Evolutionary conservation across 2,329 filamentous ascomycete genomes (phyloP).

Genomic region (Paramyrothecium sp.): DNA sequence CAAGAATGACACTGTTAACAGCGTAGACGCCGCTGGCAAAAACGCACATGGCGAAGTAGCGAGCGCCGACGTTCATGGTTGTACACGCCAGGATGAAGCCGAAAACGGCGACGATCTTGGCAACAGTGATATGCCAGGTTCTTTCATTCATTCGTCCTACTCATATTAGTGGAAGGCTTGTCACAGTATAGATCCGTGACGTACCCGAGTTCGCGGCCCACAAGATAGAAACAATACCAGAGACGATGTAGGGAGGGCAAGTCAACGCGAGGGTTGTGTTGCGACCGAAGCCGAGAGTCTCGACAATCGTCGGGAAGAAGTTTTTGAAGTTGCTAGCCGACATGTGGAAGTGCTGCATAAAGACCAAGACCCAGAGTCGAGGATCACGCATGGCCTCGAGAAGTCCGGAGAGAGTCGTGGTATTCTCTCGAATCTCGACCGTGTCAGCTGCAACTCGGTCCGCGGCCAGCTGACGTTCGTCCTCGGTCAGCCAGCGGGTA

Average conservation of each 20-base stretch:
- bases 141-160: background rate
- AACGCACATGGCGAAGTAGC: conserved; percentile 26
- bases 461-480: background rate
- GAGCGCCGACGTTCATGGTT: conserved; percentile 27
- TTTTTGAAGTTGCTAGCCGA: background rate
- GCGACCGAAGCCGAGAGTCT: background rate
- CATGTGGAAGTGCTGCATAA: background rate
- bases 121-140: background rate
- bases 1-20: conserved; percentile 34
- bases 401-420: background rate
- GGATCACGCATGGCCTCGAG: background rate
- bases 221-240: conserved; percentile 10
- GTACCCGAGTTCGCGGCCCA: background rate
- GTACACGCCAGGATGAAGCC: conserved; percentile 12
- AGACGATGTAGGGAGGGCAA: background rate
- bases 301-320: background rate
- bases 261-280: background rate
- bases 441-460: background rate
- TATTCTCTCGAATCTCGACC: background rate
- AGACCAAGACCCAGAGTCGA: background rate
- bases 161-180: too few relatives aligned
- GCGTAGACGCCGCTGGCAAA: conserved; percentile 24
- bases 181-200: too few relatives aligned
- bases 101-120: background rate
- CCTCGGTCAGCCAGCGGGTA: conserved; percentile 33